Evolutionary conservation across 805 yeast species (phyloP).

Genomic region (Teunomyces barrocoloradensis): DNA sequence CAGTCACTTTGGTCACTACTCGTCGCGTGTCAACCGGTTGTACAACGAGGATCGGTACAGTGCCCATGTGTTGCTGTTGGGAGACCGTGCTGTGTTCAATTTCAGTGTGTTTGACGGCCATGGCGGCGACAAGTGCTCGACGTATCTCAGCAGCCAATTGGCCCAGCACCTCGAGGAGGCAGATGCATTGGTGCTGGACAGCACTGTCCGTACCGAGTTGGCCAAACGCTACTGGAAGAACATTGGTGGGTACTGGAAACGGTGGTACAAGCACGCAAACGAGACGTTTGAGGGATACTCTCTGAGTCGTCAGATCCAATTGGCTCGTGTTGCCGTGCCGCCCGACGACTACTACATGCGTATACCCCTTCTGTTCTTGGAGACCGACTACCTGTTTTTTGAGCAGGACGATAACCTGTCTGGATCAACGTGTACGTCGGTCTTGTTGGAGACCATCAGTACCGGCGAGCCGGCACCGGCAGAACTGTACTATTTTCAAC

Average conservation of each 20-base stretch:
- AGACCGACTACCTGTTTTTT: slow-evolving; percentile 63
- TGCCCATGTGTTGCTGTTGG: slow-evolving; percentile 54
- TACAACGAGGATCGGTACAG: slow-evolving; percentile 81
- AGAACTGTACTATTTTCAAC: slow-evolving; percentile 56
- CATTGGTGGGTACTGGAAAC: slow-evolving; percentile 84
- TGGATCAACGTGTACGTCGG: slow-evolving; percentile 77
- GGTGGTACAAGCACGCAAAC: slow-evolving; percentile 56
- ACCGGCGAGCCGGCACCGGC: slow-evolving; percentile 21
- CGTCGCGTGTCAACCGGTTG: slow-evolving; percentile 71
- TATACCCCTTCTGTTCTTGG: slow-evolving; percentile 60
- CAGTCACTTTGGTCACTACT: slow-evolving; percentile 71
- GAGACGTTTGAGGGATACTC: slow-evolving; percentile 22
- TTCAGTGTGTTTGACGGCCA: slow-evolving; percentile 91
- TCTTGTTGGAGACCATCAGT: slow-evolving; percentile 51
- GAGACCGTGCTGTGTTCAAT: slow-evolving; percentile 44
- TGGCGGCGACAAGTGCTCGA: slow-evolving; percentile 79
- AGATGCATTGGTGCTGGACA: slow-evolving; percentile 19
- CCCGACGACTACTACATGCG: slow-evolving; percentile 59
- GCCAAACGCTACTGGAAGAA: slow-evolving; percentile 53
- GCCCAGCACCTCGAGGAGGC: slow-evolving; percentile 50
- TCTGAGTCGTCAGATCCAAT: slow-evolving; percentile 17
- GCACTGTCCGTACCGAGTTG: slow-evolving; percentile 37
- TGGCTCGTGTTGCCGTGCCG: slow-evolving; percentile 12
- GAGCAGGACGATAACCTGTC: slow-evolving; percentile 35
- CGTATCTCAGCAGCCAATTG: slow-evolving; percentile 54